These are phyloP conservation scores for Dictyostelium citrinum DNA, from an alignment of 78 protist species.

Conservation along the genomic window DNA sequence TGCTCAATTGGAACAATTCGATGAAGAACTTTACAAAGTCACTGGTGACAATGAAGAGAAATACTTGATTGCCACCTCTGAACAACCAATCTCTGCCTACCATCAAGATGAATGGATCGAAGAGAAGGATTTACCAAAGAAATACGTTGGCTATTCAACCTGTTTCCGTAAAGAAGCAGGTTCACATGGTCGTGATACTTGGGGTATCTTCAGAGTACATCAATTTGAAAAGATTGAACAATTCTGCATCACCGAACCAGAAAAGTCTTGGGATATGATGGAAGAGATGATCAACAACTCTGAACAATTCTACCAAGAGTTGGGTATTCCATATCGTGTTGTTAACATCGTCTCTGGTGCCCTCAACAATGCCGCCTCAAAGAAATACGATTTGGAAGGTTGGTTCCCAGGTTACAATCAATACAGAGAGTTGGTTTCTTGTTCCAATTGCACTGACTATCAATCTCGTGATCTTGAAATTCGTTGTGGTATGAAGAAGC, in stretches of 20 bases:
- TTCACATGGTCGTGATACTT: slow-evolving; percentile 96
- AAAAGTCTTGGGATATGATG: slow-evolving; percentile 94
- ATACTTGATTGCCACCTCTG: slow-evolving; percentile 99
- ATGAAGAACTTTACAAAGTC: slow-evolving; percentile 99
- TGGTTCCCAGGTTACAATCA: slow-evolving; percentile 98
- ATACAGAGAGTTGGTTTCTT: slow-evolving; percentile 99
- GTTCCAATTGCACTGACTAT: slow-evolving; percentile 99
- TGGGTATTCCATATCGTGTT: slow-evolving; percentile 97
- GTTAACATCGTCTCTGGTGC: slow-evolving; percentile 98
- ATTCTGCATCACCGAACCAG: slow-evolving; percentile 95
- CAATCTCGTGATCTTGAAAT: slow-evolving; percentile 94
- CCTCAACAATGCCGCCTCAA: slow-evolving; percentile 99
- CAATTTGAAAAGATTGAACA: slow-evolving; percentile 99
- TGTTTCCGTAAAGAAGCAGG: slow-evolving; percentile 99
- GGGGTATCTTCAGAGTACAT: slow-evolving; percentile 99
- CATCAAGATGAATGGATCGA: slow-evolving; percentile 92
- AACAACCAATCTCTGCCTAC: slow-evolving; percentile 98
- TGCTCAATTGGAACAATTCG: slow-evolving; percentile 99
- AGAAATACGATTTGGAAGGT: slow-evolving; percentile 99
- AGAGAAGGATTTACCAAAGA: slow-evolving; percentile 83
- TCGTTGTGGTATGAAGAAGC: slow-evolving; percentile 89
- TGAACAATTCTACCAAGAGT: slow-evolving; percentile 94
- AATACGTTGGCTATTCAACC: slow-evolving; percentile 97
- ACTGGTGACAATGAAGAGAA: slow-evolving; percentile 92
- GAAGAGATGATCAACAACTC: slow-evolving; percentile 95